These are phyloP conservation scores for Puccinia horiana DNA, from an alignment of 1,284 basidiomycete species.

Conservation along the genomic window DNA sequence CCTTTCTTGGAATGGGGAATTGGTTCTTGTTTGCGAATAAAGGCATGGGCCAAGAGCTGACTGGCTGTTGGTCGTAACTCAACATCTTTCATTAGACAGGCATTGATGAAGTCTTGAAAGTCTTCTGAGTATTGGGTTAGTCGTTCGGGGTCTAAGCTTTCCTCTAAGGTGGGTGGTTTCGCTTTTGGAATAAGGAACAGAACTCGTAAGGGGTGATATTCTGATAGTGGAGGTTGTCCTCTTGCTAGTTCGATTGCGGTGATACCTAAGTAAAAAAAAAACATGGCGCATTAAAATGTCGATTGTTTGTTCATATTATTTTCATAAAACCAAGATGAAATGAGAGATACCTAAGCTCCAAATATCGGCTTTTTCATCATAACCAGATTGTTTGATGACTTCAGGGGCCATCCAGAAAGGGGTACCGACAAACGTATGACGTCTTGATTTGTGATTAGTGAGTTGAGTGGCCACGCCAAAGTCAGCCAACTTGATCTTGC, in stretches of 20 bases:
- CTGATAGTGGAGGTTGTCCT: constrained; percentile 61
- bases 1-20: neutral
- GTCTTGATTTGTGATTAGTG: constrained; percentile 70
- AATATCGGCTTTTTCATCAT: constrained; percentile 61
- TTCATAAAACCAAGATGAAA: neutral
- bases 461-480: constrained; percentile 95
- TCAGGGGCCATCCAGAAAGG: constrained; percentile 99
- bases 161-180: constrained; percentile 85
- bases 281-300: neutral
- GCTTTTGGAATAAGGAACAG: constrained; percentile 64
- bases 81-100: constrained; percentile 91
- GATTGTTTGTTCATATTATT: neutral
- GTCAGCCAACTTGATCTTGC: constrained; percentile 92
- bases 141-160: constrained; percentile 59
- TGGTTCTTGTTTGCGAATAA: constrained; percentile 74
- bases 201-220: constrained; percentile 62
- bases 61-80: constrained; percentile 82
- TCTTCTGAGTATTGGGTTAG: constrained; percentile 67
- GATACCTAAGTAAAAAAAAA: constrained; percentile 56
- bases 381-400: constrained; percentile 90
- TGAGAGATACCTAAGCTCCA: constrained; percentile 57
- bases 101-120: constrained; percentile 89
- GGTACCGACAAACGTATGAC: constrained; percentile 87
- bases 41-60: constrained; percentile 86
- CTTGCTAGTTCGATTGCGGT: constrained; percentile 61